These are phyloP conservation scores for Plasmodium malariae DNA, from an alignment of 169 alveolate species.

Conservation along the genomic window DNA sequence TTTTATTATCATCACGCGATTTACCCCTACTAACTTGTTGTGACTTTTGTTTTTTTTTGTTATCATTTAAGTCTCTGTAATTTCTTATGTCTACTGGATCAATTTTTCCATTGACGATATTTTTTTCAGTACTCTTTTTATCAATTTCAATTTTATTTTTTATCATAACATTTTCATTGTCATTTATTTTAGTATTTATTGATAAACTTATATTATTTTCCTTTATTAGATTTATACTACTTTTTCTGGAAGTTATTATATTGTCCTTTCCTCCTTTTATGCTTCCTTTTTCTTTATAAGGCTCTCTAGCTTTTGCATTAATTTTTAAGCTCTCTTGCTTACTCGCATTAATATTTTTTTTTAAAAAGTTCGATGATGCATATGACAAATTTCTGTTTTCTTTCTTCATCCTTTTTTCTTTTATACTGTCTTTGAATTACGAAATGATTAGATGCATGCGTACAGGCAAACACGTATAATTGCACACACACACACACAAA, in stretches of 20 bases:
- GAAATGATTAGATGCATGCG: too few species aligned
- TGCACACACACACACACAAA: background rate
- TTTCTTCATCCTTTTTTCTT: slow-evolving; percentile 12
- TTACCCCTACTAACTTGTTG: background rate
- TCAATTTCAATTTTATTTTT: slow-evolving; percentile 5
- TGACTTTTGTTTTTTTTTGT: background rate
- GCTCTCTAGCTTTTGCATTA: background rate
- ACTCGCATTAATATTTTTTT: slow-evolving; percentile 14
- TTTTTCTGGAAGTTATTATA: slow-evolving; percentile 2
- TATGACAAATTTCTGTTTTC: slow-evolving; percentile 17
- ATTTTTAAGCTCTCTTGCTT: slow-evolving; percentile 4
- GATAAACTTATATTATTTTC: background rate
- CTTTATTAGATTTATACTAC: background rate
- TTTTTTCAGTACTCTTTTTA: slow-evolving; percentile 13
- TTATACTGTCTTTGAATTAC: background rate
- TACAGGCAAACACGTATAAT: too few species aligned
- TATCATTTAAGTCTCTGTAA: background rate
- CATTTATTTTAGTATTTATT: background rate
- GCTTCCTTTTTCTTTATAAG: slow-evolving; percentile 12
- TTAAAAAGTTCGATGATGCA: slow-evolving; percentile 18
- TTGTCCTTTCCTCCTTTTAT: slow-evolving; percentile 17
- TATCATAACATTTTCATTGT: slow-evolving; percentile 12
- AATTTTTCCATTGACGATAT: slow-evolving; percentile 8
- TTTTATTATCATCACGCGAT: slow-evolving; percentile 14
- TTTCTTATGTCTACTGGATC: background rate